Conservation (phyloP, 2,329 filamentous ascomycete genomes). For the Hypoxylon sp. region DNA sequence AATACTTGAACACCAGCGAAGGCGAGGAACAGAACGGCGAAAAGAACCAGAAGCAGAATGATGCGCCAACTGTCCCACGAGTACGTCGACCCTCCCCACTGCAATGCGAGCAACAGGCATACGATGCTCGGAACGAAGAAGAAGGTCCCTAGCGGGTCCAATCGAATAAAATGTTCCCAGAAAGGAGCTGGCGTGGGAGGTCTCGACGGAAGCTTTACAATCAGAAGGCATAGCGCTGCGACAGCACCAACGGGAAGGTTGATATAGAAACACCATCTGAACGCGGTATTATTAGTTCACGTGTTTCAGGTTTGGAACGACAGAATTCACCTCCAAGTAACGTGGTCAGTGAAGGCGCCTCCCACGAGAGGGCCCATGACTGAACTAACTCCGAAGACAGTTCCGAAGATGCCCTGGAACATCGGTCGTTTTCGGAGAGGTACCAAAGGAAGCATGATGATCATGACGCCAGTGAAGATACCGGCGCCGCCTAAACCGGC, state of each 20-base stretch:
- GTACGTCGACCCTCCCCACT: constrained; percentile 69
- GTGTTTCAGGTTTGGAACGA: not conserved
- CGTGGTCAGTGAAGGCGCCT: constrained; percentile 63
- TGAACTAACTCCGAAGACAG: constrained; percentile 67
- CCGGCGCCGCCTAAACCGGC: constrained; percentile 69
- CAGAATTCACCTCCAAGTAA: constrained; percentile 61
- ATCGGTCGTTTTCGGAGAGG: constrained; percentile 71
- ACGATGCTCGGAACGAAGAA: constrained; percentile 72
- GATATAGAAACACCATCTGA: constrained; percentile 69
- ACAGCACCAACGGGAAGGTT: constrained; percentile 68
- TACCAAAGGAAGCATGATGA: constrained; percentile 69
- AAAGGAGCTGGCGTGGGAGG: constrained; percentile 44
- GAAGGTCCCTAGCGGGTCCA: constrained; percentile 69
- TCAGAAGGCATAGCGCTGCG: constrained; percentile 64
- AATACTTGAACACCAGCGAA: constrained; percentile 67
- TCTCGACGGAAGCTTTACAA: constrained; percentile 59
- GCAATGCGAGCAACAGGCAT: constrained; percentile 71
- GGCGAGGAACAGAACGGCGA: constrained; percentile 59
- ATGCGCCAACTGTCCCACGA: constrained; percentile 66
- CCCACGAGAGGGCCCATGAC: constrained; percentile 67
- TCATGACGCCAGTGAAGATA: constrained; percentile 69
- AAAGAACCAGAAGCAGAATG: constrained; percentile 66
- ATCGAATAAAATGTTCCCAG: constrained; percentile 61
- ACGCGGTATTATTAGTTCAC: constrained; percentile 32
- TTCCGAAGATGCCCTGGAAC: constrained; percentile 69